These are phyloP conservation scores for Suillus spraguei DNA, from an alignment of 768 basidiomycete species.

Conservation along the genomic window DNA sequence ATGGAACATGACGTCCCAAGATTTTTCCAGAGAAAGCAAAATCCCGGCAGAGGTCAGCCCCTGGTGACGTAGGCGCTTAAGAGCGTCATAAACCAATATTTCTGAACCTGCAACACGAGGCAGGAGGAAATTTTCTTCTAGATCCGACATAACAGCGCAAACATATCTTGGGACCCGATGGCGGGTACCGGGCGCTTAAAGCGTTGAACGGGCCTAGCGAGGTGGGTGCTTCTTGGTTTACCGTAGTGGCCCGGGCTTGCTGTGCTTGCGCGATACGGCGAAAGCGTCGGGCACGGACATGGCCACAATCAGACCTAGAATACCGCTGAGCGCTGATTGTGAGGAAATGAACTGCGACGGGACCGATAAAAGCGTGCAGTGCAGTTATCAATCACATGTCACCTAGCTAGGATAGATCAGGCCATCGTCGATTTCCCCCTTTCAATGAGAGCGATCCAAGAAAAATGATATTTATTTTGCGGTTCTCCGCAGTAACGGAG, in stretches of 20 bases:
- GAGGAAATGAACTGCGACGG: not conserved
- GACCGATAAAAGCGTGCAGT: not conserved
- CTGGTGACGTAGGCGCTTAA: not conserved
- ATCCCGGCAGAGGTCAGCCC: no score
- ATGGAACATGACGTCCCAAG: not conserved
- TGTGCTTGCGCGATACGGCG: not conserved
- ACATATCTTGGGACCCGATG: no score
- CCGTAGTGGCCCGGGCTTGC: not conserved
- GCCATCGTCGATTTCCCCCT: not conserved
- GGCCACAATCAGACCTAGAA: not conserved
- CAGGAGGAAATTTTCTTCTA: not conserved
- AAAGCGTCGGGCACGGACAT: not conserved
- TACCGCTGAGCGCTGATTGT: not conserved
- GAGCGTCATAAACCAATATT: not conserved
- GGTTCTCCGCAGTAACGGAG: not conserved
- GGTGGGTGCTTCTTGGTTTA: not conserved
- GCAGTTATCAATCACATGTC: not conserved
- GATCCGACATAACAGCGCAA: not conserved
- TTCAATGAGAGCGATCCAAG: not conserved
- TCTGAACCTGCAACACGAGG: not conserved
- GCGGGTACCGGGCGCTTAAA: no score
- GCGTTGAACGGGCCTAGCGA: no score
- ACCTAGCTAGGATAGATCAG: not conserved
- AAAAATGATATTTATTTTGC: slow-evolving; percentile 1
- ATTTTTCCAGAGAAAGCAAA: slow-evolving; percentile 1